Evolutionary conservation across 495 filamentous ascomycete species (phyloP).

Genomic region (Talaromyces stipitatus): DNA sequence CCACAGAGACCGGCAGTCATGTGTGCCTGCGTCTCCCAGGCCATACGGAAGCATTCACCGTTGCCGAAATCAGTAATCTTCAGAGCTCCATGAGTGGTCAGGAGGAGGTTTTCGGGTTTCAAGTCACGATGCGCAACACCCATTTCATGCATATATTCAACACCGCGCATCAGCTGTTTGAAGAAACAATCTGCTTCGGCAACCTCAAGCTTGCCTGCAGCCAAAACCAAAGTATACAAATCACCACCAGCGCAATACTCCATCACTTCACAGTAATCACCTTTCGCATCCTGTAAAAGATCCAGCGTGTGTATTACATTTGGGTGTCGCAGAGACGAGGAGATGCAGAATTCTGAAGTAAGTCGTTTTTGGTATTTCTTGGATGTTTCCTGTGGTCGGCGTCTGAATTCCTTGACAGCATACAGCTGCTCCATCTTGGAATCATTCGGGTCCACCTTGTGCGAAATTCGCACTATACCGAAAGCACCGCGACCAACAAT

Average conservation of each 20-base stretch:
- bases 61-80: slow-evolving; percentile 99
- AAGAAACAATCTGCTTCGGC: slow-evolving; percentile 96
- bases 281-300: slow-evolving; percentile 89
- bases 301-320: slow-evolving; percentile 99
- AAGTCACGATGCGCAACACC: slow-evolving; percentile 95
- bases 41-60: slow-evolving; percentile 99
- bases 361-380: slow-evolving; percentile 98
- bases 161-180: slow-evolving; percentile 98
- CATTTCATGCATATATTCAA: slow-evolving; percentile 99
- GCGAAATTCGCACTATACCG: slow-evolving; percentile 95
- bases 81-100: slow-evolving; percentile 87
- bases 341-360: slow-evolving; percentile 99
- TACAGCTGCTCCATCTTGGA: slow-evolving; percentile 82
- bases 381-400: slow-evolving; percentile 82
- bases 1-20: slow-evolving; percentile 97
- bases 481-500: slow-evolving; percentile 97
- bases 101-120: slow-evolving; percentile 93
- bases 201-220: slow-evolving; percentile 89
- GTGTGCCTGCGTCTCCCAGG: slow-evolving; percentile 95
- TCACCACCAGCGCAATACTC: slow-evolving; percentile 97
- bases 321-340: slow-evolving; percentile 88
- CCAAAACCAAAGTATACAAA: slow-evolving; percentile 88
- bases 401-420: slow-evolving; percentile 96
- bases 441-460: slow-evolving; percentile 81
- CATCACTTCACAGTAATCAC: slow-evolving; percentile 99